Conservation (phyloP, 129 eudicot species). For the Chrysanthemum seticuspe region DNA sequence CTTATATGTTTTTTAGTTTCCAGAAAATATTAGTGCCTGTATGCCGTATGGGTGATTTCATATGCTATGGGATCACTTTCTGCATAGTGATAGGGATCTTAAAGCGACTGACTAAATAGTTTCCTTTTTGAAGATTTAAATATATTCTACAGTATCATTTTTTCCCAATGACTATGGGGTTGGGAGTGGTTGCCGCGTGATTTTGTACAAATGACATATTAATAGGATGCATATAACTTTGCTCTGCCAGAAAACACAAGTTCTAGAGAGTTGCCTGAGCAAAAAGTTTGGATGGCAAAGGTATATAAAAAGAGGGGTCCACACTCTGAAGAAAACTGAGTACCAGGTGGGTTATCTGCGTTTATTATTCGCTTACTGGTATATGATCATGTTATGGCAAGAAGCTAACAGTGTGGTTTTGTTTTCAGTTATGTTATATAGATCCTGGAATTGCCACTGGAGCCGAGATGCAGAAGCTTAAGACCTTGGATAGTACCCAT, state of each 20-base stretch:
- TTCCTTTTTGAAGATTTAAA: background rate
- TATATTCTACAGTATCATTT: background rate
- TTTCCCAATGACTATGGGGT: background rate
- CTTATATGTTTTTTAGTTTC: slow-evolving; percentile 22
- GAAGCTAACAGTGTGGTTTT: slow-evolving; percentile 18
- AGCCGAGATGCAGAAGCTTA: slow-evolving; percentile 73
- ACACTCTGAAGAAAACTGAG: slow-evolving; percentile 74
- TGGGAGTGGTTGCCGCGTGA: background rate
- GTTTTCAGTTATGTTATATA: slow-evolving; percentile 70
- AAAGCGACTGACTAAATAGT: background rate
- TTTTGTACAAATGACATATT: background rate
- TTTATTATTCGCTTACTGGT: too few relatives aligned
- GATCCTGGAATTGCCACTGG: slow-evolving; percentile 80
- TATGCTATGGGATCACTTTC: background rate
- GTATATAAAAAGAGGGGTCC: slow-evolving; percentile 80
- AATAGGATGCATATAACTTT: background rate
- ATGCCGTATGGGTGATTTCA: background rate
- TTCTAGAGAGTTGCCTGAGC: slow-evolving; percentile 63
- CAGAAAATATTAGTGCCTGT: background rate
- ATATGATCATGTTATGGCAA: too few relatives aligned
- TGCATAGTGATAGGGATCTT: background rate
- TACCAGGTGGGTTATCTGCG: slow-evolving; percentile 57
- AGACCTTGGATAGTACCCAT: slow-evolving; percentile 57
- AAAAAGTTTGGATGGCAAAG: slow-evolving; percentile 78
- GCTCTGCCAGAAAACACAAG: slow-evolving; percentile 53